Percentiles rank a stretch among this genome's conserved stretches.
Conservation (phyloP, 805 yeast species). For the Nakazawaea holstii region DNA sequence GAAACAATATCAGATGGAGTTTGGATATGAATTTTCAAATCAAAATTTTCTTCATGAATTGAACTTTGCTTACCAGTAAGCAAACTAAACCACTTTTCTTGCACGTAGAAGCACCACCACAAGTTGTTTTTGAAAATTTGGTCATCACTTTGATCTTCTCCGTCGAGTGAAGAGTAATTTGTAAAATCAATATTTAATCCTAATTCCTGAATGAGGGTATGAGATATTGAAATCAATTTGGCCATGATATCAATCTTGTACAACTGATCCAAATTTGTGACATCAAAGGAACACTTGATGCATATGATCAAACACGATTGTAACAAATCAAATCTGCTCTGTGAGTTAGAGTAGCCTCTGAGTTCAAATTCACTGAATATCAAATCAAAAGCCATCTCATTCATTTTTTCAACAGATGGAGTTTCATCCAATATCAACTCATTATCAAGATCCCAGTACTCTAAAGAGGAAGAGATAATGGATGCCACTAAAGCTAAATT, state of each 20-base stretch:
- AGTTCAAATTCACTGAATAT: constrained; percentile 5
- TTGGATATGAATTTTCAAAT: background rate
- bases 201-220: constrained; percentile 1
- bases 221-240: constrained; percentile 2
- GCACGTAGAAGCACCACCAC: constrained; percentile 12
- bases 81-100: constrained; percentile 11
- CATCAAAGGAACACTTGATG: constrained; percentile 9
- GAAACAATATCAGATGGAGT: constrained; percentile 1
- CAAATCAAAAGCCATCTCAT: constrained; percentile 8
- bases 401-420: background rate
- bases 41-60: background rate
- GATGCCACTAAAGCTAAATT: constrained; percentile 1
- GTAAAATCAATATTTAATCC: constrained; percentile 1
- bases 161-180: background rate
- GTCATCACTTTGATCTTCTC: background rate
- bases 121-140: constrained; percentile 7
- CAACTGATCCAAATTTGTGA: constrained; percentile 7
- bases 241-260: background rate
- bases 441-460: constrained; percentile 10
- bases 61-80: constrained; percentile 6
- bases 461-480: constrained; percentile 6
- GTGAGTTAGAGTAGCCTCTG: background rate
- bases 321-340: constrained; percentile 1
- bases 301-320: constrained; percentile 9
- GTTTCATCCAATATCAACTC: constrained; percentile 7